Evolutionary conservation across 352 stramenopile genomes (phyloP).

Genomic region (Phytophthora capsici): DNA sequence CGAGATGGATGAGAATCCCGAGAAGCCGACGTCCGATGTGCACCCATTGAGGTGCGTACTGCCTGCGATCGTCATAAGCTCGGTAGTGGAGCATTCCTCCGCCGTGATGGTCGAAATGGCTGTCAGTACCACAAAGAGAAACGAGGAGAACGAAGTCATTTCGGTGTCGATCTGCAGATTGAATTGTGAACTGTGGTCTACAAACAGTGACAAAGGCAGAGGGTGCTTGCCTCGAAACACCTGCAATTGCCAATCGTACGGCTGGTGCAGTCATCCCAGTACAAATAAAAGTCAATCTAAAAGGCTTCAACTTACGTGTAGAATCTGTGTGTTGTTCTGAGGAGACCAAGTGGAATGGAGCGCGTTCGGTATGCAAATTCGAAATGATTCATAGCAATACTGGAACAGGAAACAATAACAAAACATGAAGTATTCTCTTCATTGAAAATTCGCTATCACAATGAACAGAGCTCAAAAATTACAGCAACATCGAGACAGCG

Average conservation of each 20-base stretch:
- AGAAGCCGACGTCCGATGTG: slow-evolving; percentile 26
- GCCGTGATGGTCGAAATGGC: neutral
- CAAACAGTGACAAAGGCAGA: too few species aligned
- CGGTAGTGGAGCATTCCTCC: slow-evolving; percentile 16
- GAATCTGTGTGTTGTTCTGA: neutral
- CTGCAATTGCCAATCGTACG: slow-evolving; percentile 10
- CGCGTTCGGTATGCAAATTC: too few species aligned
- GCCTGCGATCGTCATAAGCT: slow-evolving; percentile 21
- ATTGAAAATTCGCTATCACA: slow-evolving; percentile 3
- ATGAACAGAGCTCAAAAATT: neutral
- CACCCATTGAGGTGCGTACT: slow-evolving; percentile 16
- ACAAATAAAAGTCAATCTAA: slow-evolving; percentile 1
- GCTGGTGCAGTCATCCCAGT: slow-evolving; percentile 10
- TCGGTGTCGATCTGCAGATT: neutral
- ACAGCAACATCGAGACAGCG: slow-evolving; percentile 13
- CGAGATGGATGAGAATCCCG: slow-evolving; percentile 12
- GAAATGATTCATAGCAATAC: too few species aligned
- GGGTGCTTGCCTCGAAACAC: neutral
- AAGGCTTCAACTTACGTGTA: too few species aligned
- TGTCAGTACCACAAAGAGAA: neutral
- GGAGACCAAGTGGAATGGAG: neutral
- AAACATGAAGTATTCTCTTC: neutral
- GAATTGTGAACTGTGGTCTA: slow-evolving; percentile 1
- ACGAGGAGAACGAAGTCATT: slow-evolving; percentile 1
- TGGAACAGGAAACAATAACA: too few species aligned